A percentile compares a stretch with the other conserved stretches of the same genome.
Evolutionary conservation across 306 rosid genomes (phyloP).

Genomic region (Vigna reflexopilosa): DNA sequence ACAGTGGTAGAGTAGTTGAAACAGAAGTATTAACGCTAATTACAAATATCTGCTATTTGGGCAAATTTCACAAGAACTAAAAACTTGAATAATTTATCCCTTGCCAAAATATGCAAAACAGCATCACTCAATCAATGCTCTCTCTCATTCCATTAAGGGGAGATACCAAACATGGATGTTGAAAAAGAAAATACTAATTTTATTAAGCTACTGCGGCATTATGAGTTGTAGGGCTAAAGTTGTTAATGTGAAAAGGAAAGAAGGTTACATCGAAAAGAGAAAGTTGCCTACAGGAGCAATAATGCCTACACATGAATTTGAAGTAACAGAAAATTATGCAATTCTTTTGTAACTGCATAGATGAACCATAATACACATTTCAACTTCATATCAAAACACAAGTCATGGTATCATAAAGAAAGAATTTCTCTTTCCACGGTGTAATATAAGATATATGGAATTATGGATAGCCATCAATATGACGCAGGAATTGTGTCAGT

Average conservation of each 20-base stretch:
- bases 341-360: neutral
- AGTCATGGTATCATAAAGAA: neutral
- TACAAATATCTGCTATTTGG: conserved; percentile 20
- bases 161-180: neutral
- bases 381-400: conserved; percentile 13
- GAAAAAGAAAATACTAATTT: conserved; percentile 4
- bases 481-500: conserved; percentile 21
- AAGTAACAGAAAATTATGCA: neutral
- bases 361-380: neutral
- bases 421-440: conserved; percentile 5
- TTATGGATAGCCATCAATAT: neutral
- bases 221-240: neutral
- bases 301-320: neutral
- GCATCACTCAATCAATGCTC: neutral
- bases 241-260: neutral
- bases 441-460: neutral
- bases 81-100: neutral
- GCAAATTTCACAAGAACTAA: conserved; percentile 2
- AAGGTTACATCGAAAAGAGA: neutral
- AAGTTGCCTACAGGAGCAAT: neutral
- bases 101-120: conserved; percentile 2
- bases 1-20: conserved; percentile 36
- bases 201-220: neutral
- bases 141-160: neutral
- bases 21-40: conserved; percentile 4